These are phyloP conservation scores for Perkinsus olseni DNA, from an alignment of 169 alveolate species.

Conservation along the genomic window DNA sequence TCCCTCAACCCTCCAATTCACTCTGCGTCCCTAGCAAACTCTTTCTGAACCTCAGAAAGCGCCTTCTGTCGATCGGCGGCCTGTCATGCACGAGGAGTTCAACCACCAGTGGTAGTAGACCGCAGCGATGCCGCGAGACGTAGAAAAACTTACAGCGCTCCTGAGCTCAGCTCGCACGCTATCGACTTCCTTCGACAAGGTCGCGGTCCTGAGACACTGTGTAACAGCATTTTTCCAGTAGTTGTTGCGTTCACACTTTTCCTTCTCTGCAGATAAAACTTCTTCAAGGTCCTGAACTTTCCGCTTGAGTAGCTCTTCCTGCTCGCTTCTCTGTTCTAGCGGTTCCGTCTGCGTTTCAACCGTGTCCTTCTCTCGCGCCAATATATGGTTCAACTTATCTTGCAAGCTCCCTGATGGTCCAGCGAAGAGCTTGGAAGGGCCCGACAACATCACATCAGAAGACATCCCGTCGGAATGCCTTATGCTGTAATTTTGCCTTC, in stretches of 20 bases:
- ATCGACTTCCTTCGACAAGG: neutral
- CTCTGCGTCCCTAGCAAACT: neutral
- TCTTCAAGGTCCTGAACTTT: neutral
- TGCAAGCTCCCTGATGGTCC: neutral
- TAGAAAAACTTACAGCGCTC: too few species aligned
- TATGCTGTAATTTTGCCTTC: too few species aligned
- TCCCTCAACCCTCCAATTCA: neutral
- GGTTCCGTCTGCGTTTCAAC: neutral
- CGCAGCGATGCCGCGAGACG: too few species aligned
- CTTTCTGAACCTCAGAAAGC: too few species aligned
- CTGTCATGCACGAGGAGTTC: too few species aligned
- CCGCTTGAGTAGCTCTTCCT: neutral
- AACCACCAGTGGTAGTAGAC: too few species aligned
- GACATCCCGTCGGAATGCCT: too few species aligned
- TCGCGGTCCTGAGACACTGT: neutral
- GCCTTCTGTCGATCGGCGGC: too few species aligned
- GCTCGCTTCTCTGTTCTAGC: neutral
- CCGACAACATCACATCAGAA: too few species aligned
- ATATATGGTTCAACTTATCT: too few species aligned
- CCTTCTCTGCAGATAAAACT: neutral
- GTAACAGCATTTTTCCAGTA: neutral
- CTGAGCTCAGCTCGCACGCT: too few species aligned
- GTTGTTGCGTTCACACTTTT: neutral
- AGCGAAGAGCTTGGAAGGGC: neutral
- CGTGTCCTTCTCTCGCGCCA: neutral